A percentile compares a stretch with the other conserved stretches of the same genome.
phyloP scores from a whole-genome alignment of 2,329 filamentous ascomycete genomes.

The Keithomyces neogunnii region DNA sequence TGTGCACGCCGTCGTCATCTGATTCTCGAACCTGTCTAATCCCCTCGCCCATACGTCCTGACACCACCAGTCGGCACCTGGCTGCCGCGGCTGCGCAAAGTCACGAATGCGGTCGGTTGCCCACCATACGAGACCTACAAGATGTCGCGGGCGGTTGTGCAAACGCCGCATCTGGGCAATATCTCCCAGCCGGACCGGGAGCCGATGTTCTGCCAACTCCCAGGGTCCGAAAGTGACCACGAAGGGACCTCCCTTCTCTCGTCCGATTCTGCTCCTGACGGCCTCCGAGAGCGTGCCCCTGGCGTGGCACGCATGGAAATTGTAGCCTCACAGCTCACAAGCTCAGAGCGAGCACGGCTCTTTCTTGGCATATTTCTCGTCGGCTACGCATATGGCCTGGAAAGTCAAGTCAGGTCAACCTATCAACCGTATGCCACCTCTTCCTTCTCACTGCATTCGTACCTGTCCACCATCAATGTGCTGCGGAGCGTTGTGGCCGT shows the following conservation, averaged over 20 bases:
- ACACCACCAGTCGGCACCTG: not conserved
- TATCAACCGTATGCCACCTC: conserved; percentile 49
- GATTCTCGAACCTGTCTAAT: too few species aligned
- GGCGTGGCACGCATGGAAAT: conserved; percentile 46
- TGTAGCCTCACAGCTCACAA: conserved; percentile 36
- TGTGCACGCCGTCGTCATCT: too few species aligned
- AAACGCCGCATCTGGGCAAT: not conserved
- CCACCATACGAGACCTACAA: not conserved
- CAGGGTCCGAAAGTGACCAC: not conserved
- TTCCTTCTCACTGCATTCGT: conserved; percentile 42
- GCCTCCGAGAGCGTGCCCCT: conserved; percentile 7
- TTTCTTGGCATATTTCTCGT: conserved; percentile 51
- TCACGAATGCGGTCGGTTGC: too few species aligned
- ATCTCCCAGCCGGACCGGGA: not conserved
- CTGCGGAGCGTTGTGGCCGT: conserved; percentile 51
- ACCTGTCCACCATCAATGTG: conserved; percentile 50
- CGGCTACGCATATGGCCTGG: conserved; percentile 51
- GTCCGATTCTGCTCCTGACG: not conserved
- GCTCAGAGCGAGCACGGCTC: conserved; percentile 38
- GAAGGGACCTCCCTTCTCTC: conserved; percentile 1
- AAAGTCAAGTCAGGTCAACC: conserved; percentile 40
- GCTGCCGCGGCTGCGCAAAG: not conserved
- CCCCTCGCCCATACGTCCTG: not conserved
- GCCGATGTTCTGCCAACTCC: not conserved
- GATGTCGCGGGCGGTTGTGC: not conserved